Evolutionary conservation across 2,329 filamentous ascomycete species (phyloP), one percentile per base, ranked within the genome.

Genomic region (Pyrenophora graminea): DNA sequence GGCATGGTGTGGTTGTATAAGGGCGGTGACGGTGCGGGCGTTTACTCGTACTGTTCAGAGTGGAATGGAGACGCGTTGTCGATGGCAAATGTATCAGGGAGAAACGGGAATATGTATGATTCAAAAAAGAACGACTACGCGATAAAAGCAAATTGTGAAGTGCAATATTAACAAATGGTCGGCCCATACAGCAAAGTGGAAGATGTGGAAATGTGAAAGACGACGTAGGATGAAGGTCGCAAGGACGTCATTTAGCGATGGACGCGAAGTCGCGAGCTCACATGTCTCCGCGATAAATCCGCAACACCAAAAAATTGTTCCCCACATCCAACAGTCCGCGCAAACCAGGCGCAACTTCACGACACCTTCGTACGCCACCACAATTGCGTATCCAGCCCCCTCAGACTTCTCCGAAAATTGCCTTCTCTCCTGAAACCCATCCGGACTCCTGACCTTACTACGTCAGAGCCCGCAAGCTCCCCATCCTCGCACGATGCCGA

Each of bases 401-500:
- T 32, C 25, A 30, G 5, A 25, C 18, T 15, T 15, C 12, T n/a
- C 17, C n/a, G 21, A 2, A 1, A 17, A 27, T 39, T 17, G 12
- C 37, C 12, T 17, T 19, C 27, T 10, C 15, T 32, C 23, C 10
- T 39, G 5, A 6, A 6, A 7, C 32, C 8, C 6, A 12, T 13
- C 10, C 37, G 23, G 27, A 23, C 3, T 12, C 27, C 8, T n/a
- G 19, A 39, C 13, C 30, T 25, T 6, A 39, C 33, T n/a, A 36
- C 34, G 21, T 23, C 45, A 12, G 18, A 45, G 2, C 34, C 6
- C 9, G 12, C 10, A 12, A 30, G 27, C 27, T 30, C 18, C 39
- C 39, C 23, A 4, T 39, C 45, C 27, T 45, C 12, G 49, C 60
- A 73, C 48, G 4, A 80, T 80, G 77, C 76, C 77, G n/a, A 80